Base-by-base conservation (phyloP, 2,329 filamentous ascomycete species). In the Nothopassalora personata region DNA sequence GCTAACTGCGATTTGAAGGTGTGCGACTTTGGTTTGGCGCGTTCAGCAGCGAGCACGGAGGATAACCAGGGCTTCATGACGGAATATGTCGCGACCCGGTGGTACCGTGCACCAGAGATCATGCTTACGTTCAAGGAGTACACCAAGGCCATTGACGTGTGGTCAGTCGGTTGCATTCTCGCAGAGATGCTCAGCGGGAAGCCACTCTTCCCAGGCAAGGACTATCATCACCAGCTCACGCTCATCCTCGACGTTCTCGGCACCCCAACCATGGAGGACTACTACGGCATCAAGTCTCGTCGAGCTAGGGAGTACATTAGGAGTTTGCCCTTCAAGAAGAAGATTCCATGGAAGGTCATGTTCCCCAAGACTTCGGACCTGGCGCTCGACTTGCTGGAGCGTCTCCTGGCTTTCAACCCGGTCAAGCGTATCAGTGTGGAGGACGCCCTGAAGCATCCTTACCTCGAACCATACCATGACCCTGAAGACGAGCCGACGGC, bases 31-130 rank as follows among this genome's bases (percentile, higher is more conserved):
- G 94, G 94, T 72, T 85, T 99, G 58, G 94, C 94, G 52, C 87
- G 73, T 31, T 97, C 93, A 9, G 94, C 94, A 11, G 94, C 94
- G 8, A 97, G 93, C 9, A 95, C 95, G 67, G 94, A 99, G 73
- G 94, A 99, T 76, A 99, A 99, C 79, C 97, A 93, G n/a, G 94
- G 94, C 23, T 99, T 99, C 84, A 99, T 99, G 94, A 99, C 94
- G 15, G 94, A 99, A 95, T 99, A 99, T 74, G 94, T 99, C 58
- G 94, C 94, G 54, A 99, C 94, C 50, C 88, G 94, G 71, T 99
- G 94, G 94, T 99, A 99, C 78, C 91, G 94, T 76, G 94, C 94
- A 5, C 94, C 94, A 3, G 94, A 99, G 75, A 99, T 99, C 76
- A 99, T 99, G 94, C 88, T 99, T 79, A 99, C 94, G 11, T 99